Base-by-base conservation (phyloP, 305 asterid species). In the Salvia sclarea region DNA sequence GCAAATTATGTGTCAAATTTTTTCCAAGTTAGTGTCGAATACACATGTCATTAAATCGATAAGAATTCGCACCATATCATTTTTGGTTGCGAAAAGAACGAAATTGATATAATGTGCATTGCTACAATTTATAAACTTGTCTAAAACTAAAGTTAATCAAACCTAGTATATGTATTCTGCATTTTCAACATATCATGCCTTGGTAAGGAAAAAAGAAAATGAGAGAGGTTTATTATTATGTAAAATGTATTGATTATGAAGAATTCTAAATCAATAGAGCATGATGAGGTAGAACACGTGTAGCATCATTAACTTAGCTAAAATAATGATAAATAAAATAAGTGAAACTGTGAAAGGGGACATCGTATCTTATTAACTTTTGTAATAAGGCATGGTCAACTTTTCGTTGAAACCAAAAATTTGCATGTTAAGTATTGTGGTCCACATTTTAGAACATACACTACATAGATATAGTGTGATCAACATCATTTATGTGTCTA, bases 391-490 rank as follows among this genome's bases (percentile, higher is more conserved):
- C 40, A 54, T 43, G 68, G 47, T 33, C 25, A 41, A 18, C 21
- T 45, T 61, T 41, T 73, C 12, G 74, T 50, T 11, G 53, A 43
- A 68, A 22, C 75, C 72, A 64, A 63, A 75, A 53, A n/a, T 24
- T 56, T 53, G 53, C 64, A 70, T 40, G 57, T 12, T 21, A 11
- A 57, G 20, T 8, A 37, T 40, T 52, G 84, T 86, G 89, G 89
- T 86, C 89, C 89, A 81, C 57, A 59, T 66, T 24, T 84, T 80
- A 85, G 17, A 8, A 9, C 35, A 25, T n/a, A 31, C 45, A 41
- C 83, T n/a, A 31, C 45, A 41, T 85, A 79, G 85, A 49, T 70
- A 31, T 54, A 45, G 71, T 67, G 82, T 71, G 84, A 71, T 45
- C 57, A 54, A 71, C 79, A 79, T 78, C 83, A 83, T 75, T 75